Conservation (phyloP, 2,329 filamentous ascomycete species). For the Talaromyces islandicus region DNA sequence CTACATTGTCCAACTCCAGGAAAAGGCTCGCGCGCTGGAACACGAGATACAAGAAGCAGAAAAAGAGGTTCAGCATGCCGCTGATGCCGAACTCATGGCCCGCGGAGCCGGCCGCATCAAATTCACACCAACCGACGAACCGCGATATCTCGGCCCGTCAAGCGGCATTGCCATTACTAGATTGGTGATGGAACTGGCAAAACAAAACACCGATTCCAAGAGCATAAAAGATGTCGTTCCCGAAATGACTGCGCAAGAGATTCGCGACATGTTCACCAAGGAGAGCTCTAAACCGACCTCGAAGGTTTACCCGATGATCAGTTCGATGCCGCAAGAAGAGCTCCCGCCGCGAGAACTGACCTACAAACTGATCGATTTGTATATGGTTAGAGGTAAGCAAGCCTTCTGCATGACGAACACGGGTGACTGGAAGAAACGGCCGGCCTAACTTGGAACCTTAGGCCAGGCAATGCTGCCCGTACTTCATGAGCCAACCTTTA, state of each 20-base stretch:
- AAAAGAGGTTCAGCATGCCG: constrained; percentile 65
- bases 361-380: constrained; percentile 75
- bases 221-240: constrained; percentile 90
- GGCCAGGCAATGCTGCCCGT: constrained; percentile 84
- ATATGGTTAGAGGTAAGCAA: constrained; percentile 69
- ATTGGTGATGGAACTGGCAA: constrained; percentile 92
- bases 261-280: constrained; percentile 62
- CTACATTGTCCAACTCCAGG: constrained; percentile 88
- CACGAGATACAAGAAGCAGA: constrained; percentile 73
- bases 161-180: constrained; percentile 94
- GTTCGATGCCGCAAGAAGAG: constrained; percentile 69
- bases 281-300: constrained; percentile 61
- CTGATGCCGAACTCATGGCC: constrained; percentile 76
- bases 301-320: constrained; percentile 87
- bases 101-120: constrained; percentile 80
- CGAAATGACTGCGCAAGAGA: constrained; percentile 60
- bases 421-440: background rate
- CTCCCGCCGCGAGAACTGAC: constrained; percentile 70
- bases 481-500: constrained; percentile 76
- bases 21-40: constrained; percentile 76
- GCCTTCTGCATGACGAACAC: constrained; percentile 1
- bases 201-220: constrained; percentile 83
- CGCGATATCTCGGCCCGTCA: constrained; percentile 84
- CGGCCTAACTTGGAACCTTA: constrained; percentile 28
- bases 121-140: constrained; percentile 78